A percentile compares a stretch with the other conserved stretches of the same genome.
phyloP scores from a whole-genome alignment of 768 basidiomycete species.

The Gelatoporia subvermispora region DNA sequence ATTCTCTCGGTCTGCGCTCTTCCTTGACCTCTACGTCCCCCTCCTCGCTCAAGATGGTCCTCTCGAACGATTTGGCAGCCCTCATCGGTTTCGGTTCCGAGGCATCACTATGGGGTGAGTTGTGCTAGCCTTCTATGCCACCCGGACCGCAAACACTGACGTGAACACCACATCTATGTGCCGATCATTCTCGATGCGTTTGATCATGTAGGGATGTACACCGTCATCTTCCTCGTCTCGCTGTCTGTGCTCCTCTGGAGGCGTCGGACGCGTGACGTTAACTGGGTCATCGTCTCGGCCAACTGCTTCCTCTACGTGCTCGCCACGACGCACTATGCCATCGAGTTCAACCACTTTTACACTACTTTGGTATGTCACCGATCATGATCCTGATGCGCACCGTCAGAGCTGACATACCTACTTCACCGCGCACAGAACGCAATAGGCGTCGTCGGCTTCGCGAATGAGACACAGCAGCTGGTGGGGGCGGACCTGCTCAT shows the following conservation, averaged over 20 bases:
- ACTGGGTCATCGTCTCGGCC: conserved; percentile 24
- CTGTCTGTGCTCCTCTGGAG: conserved; percentile 20
- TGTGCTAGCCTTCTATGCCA: neutral
- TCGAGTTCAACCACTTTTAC: conserved; percentile 34
- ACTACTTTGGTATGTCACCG: conserved; percentile 25
- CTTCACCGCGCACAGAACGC: conserved; percentile 13
- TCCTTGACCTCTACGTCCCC: neutral
- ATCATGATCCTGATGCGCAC: neutral
- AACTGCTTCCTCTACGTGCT: conserved; percentile 28
- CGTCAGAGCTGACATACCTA: neutral
- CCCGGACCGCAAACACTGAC: no score
- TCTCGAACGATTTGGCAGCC: conserved; percentile 27
- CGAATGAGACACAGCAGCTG: conserved; percentile 27
- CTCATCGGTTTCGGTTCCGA: conserved; percentile 35
- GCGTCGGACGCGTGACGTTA: conserved; percentile 8
- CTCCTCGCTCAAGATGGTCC: conserved; percentile 15
- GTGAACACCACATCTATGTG: no score
- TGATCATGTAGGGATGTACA: conserved; percentile 9
- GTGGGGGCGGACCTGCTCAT: conserved; percentile 32
- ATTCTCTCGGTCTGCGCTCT: neutral
- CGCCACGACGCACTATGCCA: conserved; percentile 27
- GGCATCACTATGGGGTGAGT: conserved; percentile 30
- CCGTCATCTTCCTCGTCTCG: conserved; percentile 26
- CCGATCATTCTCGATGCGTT: neutral
- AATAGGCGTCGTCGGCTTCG: conserved; percentile 23